Base-by-base conservation (phyloP, 805 yeast genomes). In the Candida takata region DNA sequence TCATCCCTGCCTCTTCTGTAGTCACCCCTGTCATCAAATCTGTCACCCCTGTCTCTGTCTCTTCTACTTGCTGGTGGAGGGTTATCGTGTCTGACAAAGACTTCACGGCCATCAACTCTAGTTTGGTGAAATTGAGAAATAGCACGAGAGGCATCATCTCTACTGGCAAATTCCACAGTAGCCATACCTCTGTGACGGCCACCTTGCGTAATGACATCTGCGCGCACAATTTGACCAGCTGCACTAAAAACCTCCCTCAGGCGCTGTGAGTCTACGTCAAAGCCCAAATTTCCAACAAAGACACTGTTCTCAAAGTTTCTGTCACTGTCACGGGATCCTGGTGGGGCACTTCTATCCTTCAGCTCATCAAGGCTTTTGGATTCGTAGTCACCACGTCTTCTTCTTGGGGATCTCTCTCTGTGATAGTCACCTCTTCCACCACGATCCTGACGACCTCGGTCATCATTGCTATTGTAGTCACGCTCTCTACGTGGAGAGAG, bases 121-220 rank as follows among this genome's bases (percentile, higher is more conserved):
- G 77, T 67, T 52, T 84, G 79, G 60, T 84, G 82, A 50, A 69
- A 80, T 48, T 74, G 67, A 36, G 67, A 61, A 49, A 87, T 84
- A 10, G 96, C 96, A 17, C 64, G 68, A 31, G 67, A 69, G 6
- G 85, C 95, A 37, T 77, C 81, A 13, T 71, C 78, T 41, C 68
- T 67, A 39, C 65, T 65, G 10, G 76, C 65, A 51, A 80, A 88
- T 58, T 87, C 96, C 28, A 87, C 95, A 17, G 95, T 84, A 27
- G 88, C 90, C 90, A 81, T 82, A 43, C 95, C 95, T 61, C 90
- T 70, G 53, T 86, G 80, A 51, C 81, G 81, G 38, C 94, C 94
- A 48, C 79, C 74, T 42, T 74, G 70, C 3, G 79, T 77, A 30
- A 86, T 80, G 35, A 88, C 79, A 57, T 87, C 96, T 4, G 95